Base-by-base conservation (phyloP, 2,329 filamentous ascomycete species). In the Aspergillus proliferans region DNA sequence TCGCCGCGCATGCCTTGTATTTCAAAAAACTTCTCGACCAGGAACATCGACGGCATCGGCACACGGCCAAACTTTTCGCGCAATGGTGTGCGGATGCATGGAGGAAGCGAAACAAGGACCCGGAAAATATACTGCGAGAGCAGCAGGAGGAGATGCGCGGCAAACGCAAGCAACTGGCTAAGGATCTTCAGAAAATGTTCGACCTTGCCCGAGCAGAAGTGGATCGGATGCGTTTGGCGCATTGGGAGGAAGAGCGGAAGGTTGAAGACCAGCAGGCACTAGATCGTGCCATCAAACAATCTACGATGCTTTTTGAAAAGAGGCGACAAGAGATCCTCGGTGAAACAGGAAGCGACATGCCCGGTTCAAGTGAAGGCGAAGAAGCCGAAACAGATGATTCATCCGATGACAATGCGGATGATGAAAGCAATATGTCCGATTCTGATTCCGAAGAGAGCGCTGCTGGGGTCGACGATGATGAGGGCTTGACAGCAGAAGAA, bases 71-170 rank as follows among this genome's bases (percentile, higher is more conserved):
- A 67, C 82, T 82, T 47, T 69, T 94, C 47, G 92, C 92, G 1
- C 82, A 71, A 38, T 69, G 64, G 66, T 72, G 70, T 50, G 69
- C 69, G 12, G 70, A 72, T 47, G 70, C 62, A 9, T 72, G 69
- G 61, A 63, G 62, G 46, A 71, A 71, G 51, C 67, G 68, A 36
- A 64, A 72, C 50, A 72, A 72, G 53, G 58, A 66, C 18, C 70
- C 70, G 1, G 89, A 96, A 61, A 86, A 97, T 64, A 78, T 96
- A 15, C 84, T 91, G 58, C 81, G 81, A 12, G 92, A 97, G 64
- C 83, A 87, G 50, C 77, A 80, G 47, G 83, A 85, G 21, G 77
- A 83, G 58, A 83, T 83, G 68, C 76, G 84, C 52, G 71, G 74
- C 42, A 80, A 83, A 24, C 95, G 93, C 66, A 88, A 82, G 52